Evolutionary conservation across 192 early-diverging fungal species (phyloP), one percentile per base, ranked within the genome.

Genomic region (Backusella morwellensis): DNA sequence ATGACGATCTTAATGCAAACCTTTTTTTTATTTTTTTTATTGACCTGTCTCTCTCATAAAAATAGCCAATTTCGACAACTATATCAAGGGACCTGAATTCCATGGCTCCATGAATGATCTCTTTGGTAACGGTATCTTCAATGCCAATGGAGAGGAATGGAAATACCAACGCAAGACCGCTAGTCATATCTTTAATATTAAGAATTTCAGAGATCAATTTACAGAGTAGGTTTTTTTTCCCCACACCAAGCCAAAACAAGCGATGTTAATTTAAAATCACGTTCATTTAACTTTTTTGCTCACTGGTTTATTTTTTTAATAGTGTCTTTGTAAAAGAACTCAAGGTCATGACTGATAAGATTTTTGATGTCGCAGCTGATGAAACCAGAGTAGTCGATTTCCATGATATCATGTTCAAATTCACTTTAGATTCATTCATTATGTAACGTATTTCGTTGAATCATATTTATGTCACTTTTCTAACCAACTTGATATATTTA

Each of bases 51-150:
- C 32, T 41, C 19, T 26, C 1, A 26, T 23, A 26, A 56, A 1
- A 56, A 56, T 34, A 81, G 80, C 35, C 56, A 81, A 81, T 41
- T 83, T 83, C 63, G 79, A 77, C 35, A 83, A 83, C 26, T 83
- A 83, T n/a, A 68, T 66, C 54, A 83, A 83, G 44, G 83, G 85
- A 4, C 80, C 85, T 11, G 76, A 69, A 26, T 86, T 87, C 34
- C 77, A 84, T 19, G 75, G 66, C 6, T 81, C 78, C 36, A 82
- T 87, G 52, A 79, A 85, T 29, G 85, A 87, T 56, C 76, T 92
- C 29, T 81, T 93, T 34, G 92, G 92, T 6, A 74, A 87, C 54
- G 92, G 92, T 35, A 93, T 93, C 76, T 93, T 93, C 76, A 91
- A 89, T 80, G 81, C 86, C 2, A 92, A 94, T 71, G 92, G 92